Percentiles rank a stretch among this genome's conserved stretches.
Conservation (phyloP, 768 basidiomycete genomes). For the Termitomyces sp. region DNA sequence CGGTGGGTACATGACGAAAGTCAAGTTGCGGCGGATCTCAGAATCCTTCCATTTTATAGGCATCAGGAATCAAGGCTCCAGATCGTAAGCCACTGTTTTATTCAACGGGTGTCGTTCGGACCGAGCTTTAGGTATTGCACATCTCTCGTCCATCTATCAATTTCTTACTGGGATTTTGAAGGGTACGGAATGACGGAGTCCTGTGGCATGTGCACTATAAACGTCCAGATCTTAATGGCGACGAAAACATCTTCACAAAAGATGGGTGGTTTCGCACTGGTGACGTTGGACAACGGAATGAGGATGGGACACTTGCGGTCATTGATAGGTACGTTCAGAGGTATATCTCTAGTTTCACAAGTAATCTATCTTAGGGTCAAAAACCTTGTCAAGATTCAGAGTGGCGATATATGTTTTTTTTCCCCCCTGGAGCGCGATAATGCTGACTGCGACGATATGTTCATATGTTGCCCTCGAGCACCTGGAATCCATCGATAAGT, state of each 20-base stretch:
- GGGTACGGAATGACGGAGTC: conserved; percentile 97
- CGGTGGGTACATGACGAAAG: too few relatives aligned
- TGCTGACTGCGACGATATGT: neutral
- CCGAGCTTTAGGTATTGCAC: conserved; percentile 6
- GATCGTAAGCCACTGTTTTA: too few relatives aligned
- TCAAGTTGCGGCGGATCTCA: too few relatives aligned
- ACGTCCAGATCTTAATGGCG: conserved; percentile 82
- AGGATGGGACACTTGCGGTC: conserved; percentile 81
- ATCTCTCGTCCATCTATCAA: neutral
- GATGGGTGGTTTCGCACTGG: conserved; percentile 96
- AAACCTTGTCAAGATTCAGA: conserved; percentile 19
- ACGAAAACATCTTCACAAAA: conserved; percentile 75
- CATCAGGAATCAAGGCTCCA: too few relatives aligned
- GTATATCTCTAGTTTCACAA: too few relatives aligned
- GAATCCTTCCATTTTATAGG: too few relatives aligned
- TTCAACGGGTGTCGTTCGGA: too few relatives aligned
- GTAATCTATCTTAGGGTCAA: neutral
- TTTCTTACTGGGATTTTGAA: conserved; percentile 21
- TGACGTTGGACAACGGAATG: conserved; percentile 92
- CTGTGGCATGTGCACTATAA: conserved; percentile 90
- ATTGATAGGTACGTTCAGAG: conserved; percentile 69
- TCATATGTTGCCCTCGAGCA: conserved; percentile 89
- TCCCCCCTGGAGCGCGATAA: neutral
- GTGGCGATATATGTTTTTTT: conserved; percentile 14
- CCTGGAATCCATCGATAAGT: conserved; percentile 87